phyloP scores from a whole-genome alignment of 164 flowering plant genomes.

The Tetrastigma voinierianum region DNA sequence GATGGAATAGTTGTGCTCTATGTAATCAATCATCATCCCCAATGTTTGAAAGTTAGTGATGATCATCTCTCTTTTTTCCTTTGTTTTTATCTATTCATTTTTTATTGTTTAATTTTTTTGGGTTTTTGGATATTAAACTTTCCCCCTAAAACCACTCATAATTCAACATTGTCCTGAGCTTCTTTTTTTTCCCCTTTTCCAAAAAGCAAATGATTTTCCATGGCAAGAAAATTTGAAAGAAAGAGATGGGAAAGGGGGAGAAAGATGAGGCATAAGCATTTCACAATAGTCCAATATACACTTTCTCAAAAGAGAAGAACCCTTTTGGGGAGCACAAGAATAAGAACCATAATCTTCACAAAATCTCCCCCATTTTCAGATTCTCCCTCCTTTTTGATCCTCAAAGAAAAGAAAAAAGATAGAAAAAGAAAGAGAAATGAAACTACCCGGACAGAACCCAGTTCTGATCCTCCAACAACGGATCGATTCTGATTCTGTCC shows the following conservation, averaged over 20 bases:
- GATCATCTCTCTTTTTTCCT: neutral
- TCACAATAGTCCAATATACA: neutral
- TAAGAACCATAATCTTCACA: conserved; percentile 30
- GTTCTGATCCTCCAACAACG: neutral
- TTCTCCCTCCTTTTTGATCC: too few species aligned
- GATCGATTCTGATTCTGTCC: conserved; percentile 5
- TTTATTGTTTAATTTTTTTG: too few species aligned
- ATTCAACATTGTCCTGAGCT: conserved; percentile 4
- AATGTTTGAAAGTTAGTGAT: neutral
- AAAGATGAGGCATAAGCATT: neutral
- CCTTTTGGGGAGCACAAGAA: conserved; percentile 22
- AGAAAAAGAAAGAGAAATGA: too few species aligned
- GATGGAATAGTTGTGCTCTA: too few species aligned
- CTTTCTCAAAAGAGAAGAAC: conserved; percentile 15
- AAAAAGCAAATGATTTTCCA: conserved; percentile 22
- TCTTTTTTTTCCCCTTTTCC: neutral
- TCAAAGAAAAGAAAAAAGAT: too few species aligned
- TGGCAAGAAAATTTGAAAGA: conserved; percentile 1
- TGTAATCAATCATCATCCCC: too few species aligned
- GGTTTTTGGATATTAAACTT: neutral
- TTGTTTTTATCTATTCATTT: neutral
- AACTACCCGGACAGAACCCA: too few species aligned
- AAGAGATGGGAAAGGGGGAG: conserved; percentile 3
- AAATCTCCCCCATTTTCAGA: conserved; percentile 19
- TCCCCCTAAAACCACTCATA: neutral